phyloP scores from a whole-genome alignment of 2,329 filamentous ascomycete genomes.

The Fusarium sp. region DNA sequence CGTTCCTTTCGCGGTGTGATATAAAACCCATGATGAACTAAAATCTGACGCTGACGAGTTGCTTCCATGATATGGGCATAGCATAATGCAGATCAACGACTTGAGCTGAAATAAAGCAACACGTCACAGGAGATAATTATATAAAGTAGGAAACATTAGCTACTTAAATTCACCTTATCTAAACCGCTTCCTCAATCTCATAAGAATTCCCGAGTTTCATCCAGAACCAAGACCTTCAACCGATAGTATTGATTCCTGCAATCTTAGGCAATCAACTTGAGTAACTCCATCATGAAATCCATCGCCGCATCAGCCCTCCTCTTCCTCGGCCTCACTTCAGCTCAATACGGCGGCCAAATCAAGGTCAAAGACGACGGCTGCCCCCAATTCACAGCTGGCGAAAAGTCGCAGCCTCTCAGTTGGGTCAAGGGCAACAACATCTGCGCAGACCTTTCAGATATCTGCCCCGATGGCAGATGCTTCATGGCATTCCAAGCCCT shows the following conservation, averaged over 20 bases:
- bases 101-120: no score
- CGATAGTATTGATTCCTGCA: accelerated
- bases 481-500: conserved; percentile 3
- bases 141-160: neutral
- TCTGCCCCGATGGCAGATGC: conserved; percentile 5
- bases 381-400: neutral
- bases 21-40: neutral
- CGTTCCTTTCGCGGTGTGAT: neutral
- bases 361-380: conserved; percentile 2
- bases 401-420: neutral
- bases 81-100: neutral
- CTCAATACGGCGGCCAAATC: conserved; percentile 11
- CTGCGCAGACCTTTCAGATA: conserved; percentile 1
- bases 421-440: conserved; percentile 1
- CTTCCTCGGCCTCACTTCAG: neutral
- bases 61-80: neutral
- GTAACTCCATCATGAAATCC: neutral
- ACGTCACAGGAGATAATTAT: no score
- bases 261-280: accelerated
- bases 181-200: accelerated
- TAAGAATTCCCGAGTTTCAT: accelerated
- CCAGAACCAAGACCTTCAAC: neutral
- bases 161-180: accelerated
- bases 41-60: neutral
- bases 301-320: neutral